A percentile compares a stretch with the other conserved stretches of the same genome.
These are phyloP conservation scores for Carex scoparia DNA, from an alignment of 176 grass and related monocot species.

Conservation along the genomic window DNA sequence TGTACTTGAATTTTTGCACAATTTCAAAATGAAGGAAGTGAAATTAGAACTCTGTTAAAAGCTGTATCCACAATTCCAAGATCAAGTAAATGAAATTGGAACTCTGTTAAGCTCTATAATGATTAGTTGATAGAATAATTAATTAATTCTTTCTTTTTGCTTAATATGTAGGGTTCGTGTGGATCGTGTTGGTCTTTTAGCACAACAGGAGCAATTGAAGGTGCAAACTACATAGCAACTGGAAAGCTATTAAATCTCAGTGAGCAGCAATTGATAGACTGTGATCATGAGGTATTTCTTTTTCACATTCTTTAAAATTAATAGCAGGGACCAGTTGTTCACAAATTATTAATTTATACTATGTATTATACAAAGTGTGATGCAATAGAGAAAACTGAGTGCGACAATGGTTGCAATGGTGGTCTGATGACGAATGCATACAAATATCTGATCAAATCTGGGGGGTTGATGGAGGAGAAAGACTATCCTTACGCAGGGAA, in stretches of 20 bases:
- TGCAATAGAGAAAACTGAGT: conserved; percentile 38
- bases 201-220: conserved; percentile 53
- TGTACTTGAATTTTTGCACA: background rate
- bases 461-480: conserved; percentile 65
- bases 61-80: background rate
- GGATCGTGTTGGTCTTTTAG: conserved; percentile 68
- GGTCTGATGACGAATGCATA: conserved; percentile 88
- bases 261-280: conserved; percentile 68
- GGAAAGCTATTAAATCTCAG: conserved; percentile 54
- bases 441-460: conserved; percentile 55
- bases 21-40: background rate
- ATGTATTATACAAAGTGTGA: conserved; percentile 35
- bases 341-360: background rate
- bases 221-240: conserved; percentile 49
- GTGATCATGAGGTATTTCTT: conserved; percentile 51
- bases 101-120: background rate
- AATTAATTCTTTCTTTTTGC: background rate
- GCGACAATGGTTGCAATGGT: conserved; percentile 69
- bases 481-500: conserved; percentile 61
- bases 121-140: background rate
- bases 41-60: background rate
- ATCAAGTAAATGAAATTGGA: background rate
- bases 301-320: background rate
- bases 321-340: background rate
- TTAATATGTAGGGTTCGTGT: conserved; percentile 46